Conservation (phyloP, 768 basidiomycete genomes). For the Pleurotus djamor region DNA sequence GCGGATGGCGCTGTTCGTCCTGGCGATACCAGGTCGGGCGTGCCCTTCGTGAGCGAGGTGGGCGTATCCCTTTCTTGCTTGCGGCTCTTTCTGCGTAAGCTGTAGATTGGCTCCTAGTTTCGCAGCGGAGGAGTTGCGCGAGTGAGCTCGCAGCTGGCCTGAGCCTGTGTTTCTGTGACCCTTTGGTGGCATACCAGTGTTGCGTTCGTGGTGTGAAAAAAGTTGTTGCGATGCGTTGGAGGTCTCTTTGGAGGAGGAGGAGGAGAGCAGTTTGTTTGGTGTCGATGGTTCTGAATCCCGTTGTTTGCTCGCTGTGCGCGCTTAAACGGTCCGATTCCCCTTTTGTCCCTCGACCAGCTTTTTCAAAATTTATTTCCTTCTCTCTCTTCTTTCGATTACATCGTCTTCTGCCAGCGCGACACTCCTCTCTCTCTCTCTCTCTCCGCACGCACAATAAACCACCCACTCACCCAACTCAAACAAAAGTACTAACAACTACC, state of each 20-base stretch:
- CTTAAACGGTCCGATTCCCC: constrained; percentile 6
- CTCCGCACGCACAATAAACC: too few species aligned
- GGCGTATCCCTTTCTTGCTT: constrained; percentile 30
- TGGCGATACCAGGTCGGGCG: constrained; percentile 5
- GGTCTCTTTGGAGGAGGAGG: too few species aligned
- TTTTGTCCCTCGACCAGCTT: background rate
- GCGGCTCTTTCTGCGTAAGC: constrained; percentile 63
- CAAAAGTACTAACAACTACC: too few species aligned
- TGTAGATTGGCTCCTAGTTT: constrained; percentile 61
- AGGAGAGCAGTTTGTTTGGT: too few species aligned
- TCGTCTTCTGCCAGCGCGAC: background rate
- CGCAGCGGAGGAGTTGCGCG: constrained; percentile 61
- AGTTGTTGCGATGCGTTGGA: too few species aligned
- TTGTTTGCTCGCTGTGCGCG: background rate
- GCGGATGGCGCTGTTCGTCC: constrained; percentile 5
- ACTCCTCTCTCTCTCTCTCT: too few species aligned
- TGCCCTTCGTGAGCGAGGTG: constrained; percentile 40
- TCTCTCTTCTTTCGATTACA: constrained; percentile 4
- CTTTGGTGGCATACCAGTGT: too few species aligned
- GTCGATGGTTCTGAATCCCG: too few species aligned
- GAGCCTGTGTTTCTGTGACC: constrained; percentile 42
- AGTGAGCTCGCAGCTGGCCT: constrained; percentile 55
- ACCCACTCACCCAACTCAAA: too few species aligned
- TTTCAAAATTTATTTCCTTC: constrained; percentile 5
- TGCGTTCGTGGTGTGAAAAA: too few species aligned